Conservation (phyloP, 2,329 filamentous ascomycete genomes). For the Ciborinia camelliae region DNA sequence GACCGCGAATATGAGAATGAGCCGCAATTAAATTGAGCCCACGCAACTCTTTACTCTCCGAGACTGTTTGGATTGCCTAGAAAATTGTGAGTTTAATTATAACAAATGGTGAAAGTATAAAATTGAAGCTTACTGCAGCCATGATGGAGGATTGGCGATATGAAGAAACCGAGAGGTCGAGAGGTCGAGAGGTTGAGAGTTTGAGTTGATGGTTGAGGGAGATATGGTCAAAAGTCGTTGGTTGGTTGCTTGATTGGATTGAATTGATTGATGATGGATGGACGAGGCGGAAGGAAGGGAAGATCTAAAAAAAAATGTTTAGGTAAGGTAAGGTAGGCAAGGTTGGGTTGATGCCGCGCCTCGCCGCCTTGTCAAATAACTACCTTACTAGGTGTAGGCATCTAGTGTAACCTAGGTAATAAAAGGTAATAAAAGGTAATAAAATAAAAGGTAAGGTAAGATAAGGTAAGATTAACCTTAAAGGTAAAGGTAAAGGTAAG, state of each 20-base stretch:
- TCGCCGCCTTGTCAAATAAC: too few relatives aligned
- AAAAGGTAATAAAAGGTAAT: not conserved
- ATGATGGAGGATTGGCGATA: conserved; percentile 4
- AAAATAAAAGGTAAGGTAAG: not conserved
- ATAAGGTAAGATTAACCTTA: too few relatives aligned
- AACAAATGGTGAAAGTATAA: not conserved
- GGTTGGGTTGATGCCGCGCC: too few relatives aligned
- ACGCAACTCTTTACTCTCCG: conserved; percentile 92
- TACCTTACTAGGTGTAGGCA: too few relatives aligned
- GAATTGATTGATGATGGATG: not conserved
- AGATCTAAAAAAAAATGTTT: conserved; percentile 5
- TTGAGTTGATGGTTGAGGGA: not conserved
- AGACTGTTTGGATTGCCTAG: conserved; percentile 73
- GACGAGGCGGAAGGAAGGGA: not conserved
- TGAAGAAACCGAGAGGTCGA: not conserved
- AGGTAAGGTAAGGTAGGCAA: not conserved
- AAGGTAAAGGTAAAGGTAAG: too few relatives aligned
- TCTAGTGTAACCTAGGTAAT: too few relatives aligned
- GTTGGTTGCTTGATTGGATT: too few relatives aligned
- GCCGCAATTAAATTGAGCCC: conserved; percentile 97
- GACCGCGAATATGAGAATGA: conserved; percentile 94
- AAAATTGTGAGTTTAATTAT: not conserved
- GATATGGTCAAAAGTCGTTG: not conserved
- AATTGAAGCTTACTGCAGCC: conserved; percentile 11
- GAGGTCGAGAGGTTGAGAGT: not conserved